Evolutionary conservation across 306 rosid genomes (phyloP).

Genomic region (Rosa lucieae): DNA sequence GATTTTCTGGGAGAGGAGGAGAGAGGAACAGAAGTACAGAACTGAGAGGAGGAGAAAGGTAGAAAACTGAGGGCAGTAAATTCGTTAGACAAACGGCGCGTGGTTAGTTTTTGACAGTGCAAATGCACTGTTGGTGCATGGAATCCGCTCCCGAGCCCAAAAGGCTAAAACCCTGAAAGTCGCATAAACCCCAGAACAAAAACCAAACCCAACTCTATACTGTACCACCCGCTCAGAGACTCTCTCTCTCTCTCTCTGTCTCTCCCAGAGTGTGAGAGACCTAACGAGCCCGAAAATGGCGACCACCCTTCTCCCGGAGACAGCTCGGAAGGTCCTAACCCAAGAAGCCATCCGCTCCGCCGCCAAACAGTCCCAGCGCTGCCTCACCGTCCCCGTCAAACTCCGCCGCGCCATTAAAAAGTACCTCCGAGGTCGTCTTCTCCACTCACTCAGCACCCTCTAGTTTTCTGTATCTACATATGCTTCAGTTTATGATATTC

Average conservation of each 20-base stretch:
- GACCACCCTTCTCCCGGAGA: conserved; percentile 50
- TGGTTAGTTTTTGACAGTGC: too few relatives aligned
- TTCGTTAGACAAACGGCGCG: too few relatives aligned
- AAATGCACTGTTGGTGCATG: too few relatives aligned
- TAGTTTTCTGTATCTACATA: neutral
- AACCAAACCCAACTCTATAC: neutral
- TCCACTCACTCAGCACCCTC: neutral
- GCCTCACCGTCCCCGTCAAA: conserved; percentile 67
- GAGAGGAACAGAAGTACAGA: too few relatives aligned
- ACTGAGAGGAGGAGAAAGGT: too few relatives aligned
- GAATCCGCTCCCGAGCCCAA: neutral
- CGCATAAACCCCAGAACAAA: conserved; percentile 10
- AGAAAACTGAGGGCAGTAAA: too few relatives aligned
- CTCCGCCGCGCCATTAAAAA: conserved; percentile 88
- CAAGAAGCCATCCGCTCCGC: conserved; percentile 67
- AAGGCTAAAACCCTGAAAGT: conserved; percentile 12
- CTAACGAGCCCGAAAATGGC: conserved; percentile 47
- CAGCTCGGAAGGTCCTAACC: conserved; percentile 66
- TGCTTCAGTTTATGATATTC: neutral
- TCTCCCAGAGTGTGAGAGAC: neutral
- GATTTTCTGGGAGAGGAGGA: too few relatives aligned
- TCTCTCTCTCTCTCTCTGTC: neutral
- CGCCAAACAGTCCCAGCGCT: conserved; percentile 81
- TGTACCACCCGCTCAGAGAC: too few relatives aligned
- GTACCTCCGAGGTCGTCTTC: conserved; percentile 67